Base-by-base conservation (phyloP, 805 yeast genomes). In the Spathaspora arborariae region DNA sequence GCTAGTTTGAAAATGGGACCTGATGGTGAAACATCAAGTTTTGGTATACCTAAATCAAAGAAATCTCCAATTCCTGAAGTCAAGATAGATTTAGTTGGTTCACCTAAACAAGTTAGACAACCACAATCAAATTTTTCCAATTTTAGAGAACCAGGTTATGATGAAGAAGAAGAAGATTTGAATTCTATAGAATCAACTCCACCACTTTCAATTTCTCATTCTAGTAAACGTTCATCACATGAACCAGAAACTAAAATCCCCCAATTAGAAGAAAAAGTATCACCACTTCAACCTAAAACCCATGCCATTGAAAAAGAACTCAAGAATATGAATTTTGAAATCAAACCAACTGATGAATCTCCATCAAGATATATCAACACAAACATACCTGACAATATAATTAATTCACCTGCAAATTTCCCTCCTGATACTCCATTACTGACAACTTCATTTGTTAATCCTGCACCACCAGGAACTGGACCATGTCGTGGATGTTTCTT, bases 401-500 rank as follows among this genome's bases (percentile, higher is more conserved):
- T 18, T 9, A 18, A 15, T 11, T 5, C 39, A 37, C 16, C 10
- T 18, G n/a, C 16, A 3, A 35, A 10, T 37, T 11, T 19, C 24
- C 22, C 39, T 10, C 15, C 15, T 9, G 34, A 26, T 26, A 19
- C 42, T 19, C 51, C 51, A 8, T 15, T 46, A n/a, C 49, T 49
- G 44, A 52, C 46, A 20, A 6, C 42, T 3, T 16, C 33, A 4
- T 30, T 15, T 15, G n/a, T 10, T 13, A 30, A 30, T 15, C 35
- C 26, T n/a, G 65, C 64, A 46, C 72, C 77, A 4, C 78, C 90
- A 0, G 94, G 92, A 0, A 68, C 78, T 50, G 94, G 94, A 0
- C 90, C 90, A 13, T 92, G 98, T 62, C 80, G 97, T 48, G 73
- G 77, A 27, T 92, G 98, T 68, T 63, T 65, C 4, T 50, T 63